A percentile compares a stretch with the other conserved stretches of the same genome.
Evolutionary conservation across 2,329 filamentous ascomycete species (phyloP).

Genomic region (Aspergillus costaricaensis): DNA sequence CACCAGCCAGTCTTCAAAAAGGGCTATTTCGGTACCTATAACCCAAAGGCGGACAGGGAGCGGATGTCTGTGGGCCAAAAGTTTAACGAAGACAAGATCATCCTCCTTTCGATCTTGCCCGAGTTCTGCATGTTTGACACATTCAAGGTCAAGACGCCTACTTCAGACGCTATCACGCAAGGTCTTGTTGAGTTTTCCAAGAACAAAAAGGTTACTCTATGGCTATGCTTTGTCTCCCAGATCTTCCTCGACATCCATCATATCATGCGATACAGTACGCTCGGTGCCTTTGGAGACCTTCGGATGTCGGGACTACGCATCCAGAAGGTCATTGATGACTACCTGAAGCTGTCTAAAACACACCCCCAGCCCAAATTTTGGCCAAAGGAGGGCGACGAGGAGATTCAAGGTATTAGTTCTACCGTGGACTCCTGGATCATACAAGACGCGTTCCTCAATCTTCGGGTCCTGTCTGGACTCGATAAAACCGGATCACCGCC

Average conservation of each 20-base stretch:
- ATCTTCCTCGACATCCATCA: conserved; percentile 40
- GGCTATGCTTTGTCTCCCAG: conserved; percentile 35
- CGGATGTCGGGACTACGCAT: conserved; percentile 31
- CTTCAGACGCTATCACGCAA: conserved; percentile 32
- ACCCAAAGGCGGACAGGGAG: conserved; percentile 30
- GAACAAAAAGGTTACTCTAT: conserved; percentile 29
- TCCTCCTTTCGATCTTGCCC: conserved; percentile 32
- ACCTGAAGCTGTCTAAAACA: conserved; percentile 24
- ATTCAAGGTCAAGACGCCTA: conserved; percentile 23
- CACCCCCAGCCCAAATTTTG: conserved; percentile 30
- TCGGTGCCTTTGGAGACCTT: conserved; percentile 26
- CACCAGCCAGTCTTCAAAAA: conserved; percentile 29
- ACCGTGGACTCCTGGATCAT: conserved; percentile 23
- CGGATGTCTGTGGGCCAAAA: conserved; percentile 32
- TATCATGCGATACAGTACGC: conserved; percentile 28
- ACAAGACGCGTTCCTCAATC: conserved; percentile 21
- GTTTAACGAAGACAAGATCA: conserved; percentile 38
- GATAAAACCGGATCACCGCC: conserved; percentile 3
- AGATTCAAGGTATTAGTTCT: conserved; percentile 21
- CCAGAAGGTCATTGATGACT: conserved; percentile 28
- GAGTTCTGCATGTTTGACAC: conserved; percentile 31
- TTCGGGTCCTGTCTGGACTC: conserved; percentile 10
- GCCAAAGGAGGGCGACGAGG: conserved; percentile 26
- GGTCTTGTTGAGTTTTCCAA: conserved; percentile 30
- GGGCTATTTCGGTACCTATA: conserved; percentile 33